Conservation (phyloP, 345 rosid species). For the Linum lewisii region DNA sequence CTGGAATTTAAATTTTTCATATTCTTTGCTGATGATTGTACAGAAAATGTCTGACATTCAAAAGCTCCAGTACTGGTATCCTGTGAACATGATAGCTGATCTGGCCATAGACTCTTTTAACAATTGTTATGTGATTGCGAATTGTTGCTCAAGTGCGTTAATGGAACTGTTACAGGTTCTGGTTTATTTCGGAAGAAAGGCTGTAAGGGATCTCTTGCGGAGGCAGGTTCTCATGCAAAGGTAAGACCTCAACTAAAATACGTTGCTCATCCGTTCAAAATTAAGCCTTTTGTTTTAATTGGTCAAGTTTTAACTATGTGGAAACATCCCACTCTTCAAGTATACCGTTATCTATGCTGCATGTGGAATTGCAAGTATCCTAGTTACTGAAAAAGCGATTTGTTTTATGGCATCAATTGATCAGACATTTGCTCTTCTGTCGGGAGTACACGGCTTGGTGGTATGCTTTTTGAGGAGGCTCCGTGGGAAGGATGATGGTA, state of each 20-base stretch:
- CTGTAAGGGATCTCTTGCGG: constrained; percentile 66
- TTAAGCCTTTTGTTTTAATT: background rate
- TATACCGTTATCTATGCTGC: background rate
- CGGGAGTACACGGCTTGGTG: constrained; percentile 69
- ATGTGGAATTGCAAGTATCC: background rate
- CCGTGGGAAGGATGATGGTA: constrained; percentile 96
- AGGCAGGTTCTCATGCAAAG: constrained; percentile 88
- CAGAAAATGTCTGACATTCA: background rate
- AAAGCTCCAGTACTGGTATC: background rate
- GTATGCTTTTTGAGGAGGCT: constrained; percentile 61
- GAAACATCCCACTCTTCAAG: background rate
- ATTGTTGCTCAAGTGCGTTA: background rate
- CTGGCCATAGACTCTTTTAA: background rate
- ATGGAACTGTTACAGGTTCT: constrained; percentile 35
- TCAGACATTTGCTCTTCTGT: constrained; percentile 59
- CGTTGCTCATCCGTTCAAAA: too few species aligned
- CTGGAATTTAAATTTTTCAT: background rate
- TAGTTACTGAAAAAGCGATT: too few species aligned
- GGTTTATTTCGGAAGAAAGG: constrained; percentile 77
- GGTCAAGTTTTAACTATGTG: background rate
- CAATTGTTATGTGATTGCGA: background rate
- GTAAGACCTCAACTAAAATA: constrained; percentile 19
- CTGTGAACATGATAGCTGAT: background rate
- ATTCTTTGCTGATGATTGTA: background rate
- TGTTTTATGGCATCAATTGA: background rate